These are phyloP conservation scores for Scalesia atractyloides DNA, from an alignment of 129 eudicot species.

Conservation along the genomic window DNA sequence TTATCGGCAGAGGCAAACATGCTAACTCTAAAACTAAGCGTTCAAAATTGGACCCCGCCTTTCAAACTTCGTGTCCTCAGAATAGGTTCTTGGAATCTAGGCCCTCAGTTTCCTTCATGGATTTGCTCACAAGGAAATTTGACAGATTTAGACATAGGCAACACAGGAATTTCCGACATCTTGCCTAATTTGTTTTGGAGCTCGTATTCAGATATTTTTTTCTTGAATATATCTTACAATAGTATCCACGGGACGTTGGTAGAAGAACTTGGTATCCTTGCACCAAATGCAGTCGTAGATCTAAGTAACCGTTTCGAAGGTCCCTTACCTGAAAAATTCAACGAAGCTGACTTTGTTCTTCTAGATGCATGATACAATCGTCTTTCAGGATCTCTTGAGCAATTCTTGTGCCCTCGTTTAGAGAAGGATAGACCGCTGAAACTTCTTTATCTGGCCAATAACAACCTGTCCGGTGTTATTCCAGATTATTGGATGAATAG, in stretches of 20 bases:
- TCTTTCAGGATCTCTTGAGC: constrained; percentile 28
- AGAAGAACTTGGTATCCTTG: constrained; percentile 13
- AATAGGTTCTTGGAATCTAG: constrained; percentile 16
- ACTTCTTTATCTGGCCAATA: constrained; percentile 36
- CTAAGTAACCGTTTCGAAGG: constrained; percentile 19
- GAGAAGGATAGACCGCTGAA: background rate
- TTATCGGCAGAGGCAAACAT: constrained; percentile 31
- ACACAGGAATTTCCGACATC: constrained; percentile 10
- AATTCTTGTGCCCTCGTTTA: constrained; percentile 21
- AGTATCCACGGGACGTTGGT: constrained; percentile 16
- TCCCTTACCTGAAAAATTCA: constrained; percentile 4
- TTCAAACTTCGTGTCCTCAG: constrained; percentile 23
- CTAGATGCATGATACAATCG: constrained; percentile 30
- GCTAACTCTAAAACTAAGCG: constrained; percentile 23
- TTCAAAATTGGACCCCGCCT: constrained; percentile 35
- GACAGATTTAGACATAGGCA: background rate
- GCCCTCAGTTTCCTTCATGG: constrained; percentile 18
- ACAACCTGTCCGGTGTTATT: constrained; percentile 39
- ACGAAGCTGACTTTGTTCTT: background rate
- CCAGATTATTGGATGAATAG: constrained; percentile 37
- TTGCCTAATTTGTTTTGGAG: constrained; percentile 12
- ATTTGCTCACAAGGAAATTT: background rate
- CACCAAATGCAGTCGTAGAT: constrained; percentile 2
- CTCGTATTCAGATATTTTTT: background rate
- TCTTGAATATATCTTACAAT: constrained; percentile 16